Conservation (phyloP, 2,329 filamentous ascomycete species). For the Meredithiella fracta region DNA sequence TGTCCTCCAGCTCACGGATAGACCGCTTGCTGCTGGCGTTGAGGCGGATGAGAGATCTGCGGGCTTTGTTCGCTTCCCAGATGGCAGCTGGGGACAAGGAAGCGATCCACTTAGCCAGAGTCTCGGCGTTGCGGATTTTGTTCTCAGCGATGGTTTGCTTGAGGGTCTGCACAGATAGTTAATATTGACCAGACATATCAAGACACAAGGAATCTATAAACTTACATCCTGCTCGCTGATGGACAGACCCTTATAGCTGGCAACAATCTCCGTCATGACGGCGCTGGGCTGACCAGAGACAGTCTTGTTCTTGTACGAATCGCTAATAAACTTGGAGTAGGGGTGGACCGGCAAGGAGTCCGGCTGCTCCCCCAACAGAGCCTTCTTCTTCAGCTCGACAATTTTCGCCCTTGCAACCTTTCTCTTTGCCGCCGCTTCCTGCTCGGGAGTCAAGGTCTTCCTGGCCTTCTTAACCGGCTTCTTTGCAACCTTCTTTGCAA, state of each 20-base stretch:
- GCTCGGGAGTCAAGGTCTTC: constrained; percentile 22
- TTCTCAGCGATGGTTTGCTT: constrained; percentile 24
- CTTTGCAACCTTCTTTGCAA: constrained; percentile 17
- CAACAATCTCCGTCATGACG: constrained; percentile 19
- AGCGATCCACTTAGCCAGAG: constrained; percentile 20
- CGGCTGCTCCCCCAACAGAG: background rate
- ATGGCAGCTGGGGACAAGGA: constrained; percentile 26
- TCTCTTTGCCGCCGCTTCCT: constrained; percentile 17
- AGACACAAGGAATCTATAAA: too few species aligned
- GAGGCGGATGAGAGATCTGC: constrained; percentile 25
- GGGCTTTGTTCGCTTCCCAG: constrained; percentile 31
- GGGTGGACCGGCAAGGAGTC: constrained; percentile 18
- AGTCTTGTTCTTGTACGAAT: constrained; percentile 19
- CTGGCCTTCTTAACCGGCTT: constrained; percentile 17
- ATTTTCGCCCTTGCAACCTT: background rate
- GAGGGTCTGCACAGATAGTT: constrained; percentile 21
- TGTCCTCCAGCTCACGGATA: background rate
- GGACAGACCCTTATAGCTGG: constrained; percentile 26
- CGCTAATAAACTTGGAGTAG: constrained; percentile 25
- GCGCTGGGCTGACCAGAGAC: background rate
- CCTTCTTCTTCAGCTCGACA: background rate
- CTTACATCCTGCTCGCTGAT: constrained; percentile 29
- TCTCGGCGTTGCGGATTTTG: constrained; percentile 24
- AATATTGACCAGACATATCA: background rate
- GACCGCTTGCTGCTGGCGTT: constrained; percentile 16